Evolutionary conservation across 1,284 basidiomycete genomes (phyloP).

Genomic region (Ceratorhiza oryzae-sativae): DNA sequence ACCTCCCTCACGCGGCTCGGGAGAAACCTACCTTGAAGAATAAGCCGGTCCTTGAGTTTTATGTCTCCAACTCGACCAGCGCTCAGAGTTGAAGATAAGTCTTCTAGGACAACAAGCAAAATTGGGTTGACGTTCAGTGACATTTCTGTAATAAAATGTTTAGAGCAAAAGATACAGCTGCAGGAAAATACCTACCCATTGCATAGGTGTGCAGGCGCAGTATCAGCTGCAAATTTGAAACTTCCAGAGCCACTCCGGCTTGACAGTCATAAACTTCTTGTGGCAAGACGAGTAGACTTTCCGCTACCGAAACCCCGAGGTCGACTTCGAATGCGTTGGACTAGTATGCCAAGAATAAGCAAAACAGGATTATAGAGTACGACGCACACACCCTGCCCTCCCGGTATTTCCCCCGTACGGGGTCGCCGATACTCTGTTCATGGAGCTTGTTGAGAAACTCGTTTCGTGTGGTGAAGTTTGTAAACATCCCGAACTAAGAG

Average conservation of each 20-base stretch:
- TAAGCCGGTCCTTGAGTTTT: conserved; percentile 42
- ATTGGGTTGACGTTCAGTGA: conserved; percentile 73
- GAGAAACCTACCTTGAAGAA: conserved; percentile 39
- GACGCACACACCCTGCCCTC: conserved; percentile 65
- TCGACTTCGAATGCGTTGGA: conserved; percentile 82
- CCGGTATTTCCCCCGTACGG: conserved; percentile 78
- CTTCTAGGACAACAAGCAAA: conserved; percentile 58
- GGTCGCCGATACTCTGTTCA: conserved; percentile 74
- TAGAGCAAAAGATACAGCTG: not conserved
- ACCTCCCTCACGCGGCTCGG: not conserved
- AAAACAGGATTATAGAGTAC: not conserved
- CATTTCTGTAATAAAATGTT: conserved; percentile 64
- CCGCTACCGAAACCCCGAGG: conserved; percentile 63
- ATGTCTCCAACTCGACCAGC: conserved; percentile 15
- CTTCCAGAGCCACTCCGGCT: conserved; percentile 58
- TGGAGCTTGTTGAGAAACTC: conserved; percentile 80
- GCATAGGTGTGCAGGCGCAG: conserved; percentile 82
- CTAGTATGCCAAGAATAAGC: conserved; percentile 52
- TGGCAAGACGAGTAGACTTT: conserved; percentile 69
- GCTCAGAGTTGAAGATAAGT: conserved; percentile 51
- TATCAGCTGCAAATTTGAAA: conserved; percentile 76
- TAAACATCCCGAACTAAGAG: conserved; percentile 76
- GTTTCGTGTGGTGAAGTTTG: conserved; percentile 83
- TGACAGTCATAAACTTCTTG: conserved; percentile 79
- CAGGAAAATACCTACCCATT: conserved; percentile 69